Base-by-base conservation (phyloP, 768 basidiomycete species). In the Saitozyma sp. region DNA sequence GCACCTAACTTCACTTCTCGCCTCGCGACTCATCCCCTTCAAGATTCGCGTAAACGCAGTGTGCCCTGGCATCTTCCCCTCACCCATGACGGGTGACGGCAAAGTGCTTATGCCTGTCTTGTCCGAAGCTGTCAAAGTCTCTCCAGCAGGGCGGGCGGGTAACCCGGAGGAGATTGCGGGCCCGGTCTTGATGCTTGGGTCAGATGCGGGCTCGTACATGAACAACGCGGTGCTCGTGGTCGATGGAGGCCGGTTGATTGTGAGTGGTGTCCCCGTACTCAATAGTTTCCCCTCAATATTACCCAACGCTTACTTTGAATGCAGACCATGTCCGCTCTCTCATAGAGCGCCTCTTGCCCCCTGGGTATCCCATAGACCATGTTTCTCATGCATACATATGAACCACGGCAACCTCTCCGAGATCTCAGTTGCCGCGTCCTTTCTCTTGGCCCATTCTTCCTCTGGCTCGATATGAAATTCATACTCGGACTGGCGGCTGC, bases 21-120 rank as follows among this genome's bases (percentile, higher is more conserved):
- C 43, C 58, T 70, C 16, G 66, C 69, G n/a, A 60, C 55, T 14
- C 54, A 62, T 39, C 38, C 14, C 43, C 9, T 48, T 71, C 40
- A 65, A 64, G 42, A 74, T 74, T 61, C 62, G 73, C 16, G 73
- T 74, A 0, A 74, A 74, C 58, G 57, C 62, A 17, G 59, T 74
- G n/a, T 58, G 56, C 29, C 72, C 72, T 9, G 73, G 73, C 13
- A 60, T 64, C 1, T 74, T 71, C 64, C 67, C 70, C 1, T 60
- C 64, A 9, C 67, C 69, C 10, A 71, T 74, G 56, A 73, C 71
- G 13, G 59, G 63, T 9, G 57, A 57, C 39, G 19, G 42, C 17
- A 29, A 49, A 17, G 61, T 14, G 46, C 14, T 17, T 14, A 48
- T 14, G 14, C 14, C 46, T 48, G 14, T 48, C 19, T 14, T 17